These are phyloP conservation scores for Penicillium decumbens DNA, from an alignment of 2,329 filamentous ascomycete genomes.

Conservation along the genomic window DNA sequence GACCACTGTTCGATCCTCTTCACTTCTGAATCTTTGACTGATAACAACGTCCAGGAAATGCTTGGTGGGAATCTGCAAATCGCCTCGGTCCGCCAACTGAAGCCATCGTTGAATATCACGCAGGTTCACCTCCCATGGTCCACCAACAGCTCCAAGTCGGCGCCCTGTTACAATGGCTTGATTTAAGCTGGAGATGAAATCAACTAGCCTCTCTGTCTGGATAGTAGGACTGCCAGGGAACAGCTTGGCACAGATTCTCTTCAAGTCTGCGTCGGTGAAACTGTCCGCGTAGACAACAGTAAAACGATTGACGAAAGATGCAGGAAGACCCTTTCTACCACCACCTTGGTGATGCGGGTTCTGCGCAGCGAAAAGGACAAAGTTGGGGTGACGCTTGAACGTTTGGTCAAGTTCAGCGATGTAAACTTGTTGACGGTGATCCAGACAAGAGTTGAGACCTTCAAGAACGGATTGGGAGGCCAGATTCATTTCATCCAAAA, in stretches of 20 bases:
- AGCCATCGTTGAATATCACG: slow-evolving; percentile 88
- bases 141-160: slow-evolving; percentile 55
- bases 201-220: slow-evolving; percentile 64
- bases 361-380: slow-evolving; percentile 93
- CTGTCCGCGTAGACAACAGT: slow-evolving; percentile 95
- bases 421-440: slow-evolving; percentile 93
- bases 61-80: slow-evolving; percentile 58
- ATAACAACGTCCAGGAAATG: slow-evolving; percentile 82
- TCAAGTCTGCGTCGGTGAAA: slow-evolving; percentile 74
- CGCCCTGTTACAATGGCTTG: slow-evolving; percentile 59
- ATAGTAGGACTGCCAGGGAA: slow-evolving; percentile 61
- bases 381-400: slow-evolving; percentile 82
- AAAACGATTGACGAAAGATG: slow-evolving; percentile 96
- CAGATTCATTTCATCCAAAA: slow-evolving; percentile 97
- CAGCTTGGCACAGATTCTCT: slow-evolving; percentile 72
- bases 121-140: slow-evolving; percentile 94
- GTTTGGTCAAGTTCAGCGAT: slow-evolving; percentile 92
- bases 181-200: slow-evolving; percentile 77
- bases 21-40: slow-evolving; percentile 76
- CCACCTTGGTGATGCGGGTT: slow-evolving; percentile 97
- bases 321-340: slow-evolving; percentile 86
- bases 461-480: slow-evolving; percentile 95
- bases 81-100: slow-evolving; percentile 59
- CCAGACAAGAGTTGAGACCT: slow-evolving; percentile 90
- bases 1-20: slow-evolving; percentile 63